Base-by-base conservation (phyloP, 2,329 filamentous ascomycete genomes). In the Fusarium penzigii region DNA sequence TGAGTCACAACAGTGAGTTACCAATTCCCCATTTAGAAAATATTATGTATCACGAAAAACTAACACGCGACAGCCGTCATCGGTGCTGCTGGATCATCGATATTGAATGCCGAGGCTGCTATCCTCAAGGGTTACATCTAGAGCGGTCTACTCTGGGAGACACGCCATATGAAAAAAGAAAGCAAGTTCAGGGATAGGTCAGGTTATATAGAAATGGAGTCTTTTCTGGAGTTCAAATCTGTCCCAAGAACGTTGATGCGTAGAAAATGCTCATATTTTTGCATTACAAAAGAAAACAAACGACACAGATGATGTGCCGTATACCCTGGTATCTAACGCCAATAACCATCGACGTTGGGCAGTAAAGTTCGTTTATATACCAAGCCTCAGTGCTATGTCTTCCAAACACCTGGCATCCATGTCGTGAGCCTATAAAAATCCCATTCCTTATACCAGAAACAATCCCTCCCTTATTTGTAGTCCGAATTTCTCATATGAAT, bases 61-160 rank as follows among this genome's bases (percentile, higher is more conserved):
- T 57, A 43, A 58, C 46, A 34, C 9, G 41, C 7, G 25, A 14
- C 49, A 85, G 86, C 93, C 56, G 89, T 99, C 50, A 93, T 99
- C 70, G 93, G 93, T 60, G 94, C 94, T 32, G 92, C 93, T n/a
- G 94, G 94, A 11, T 95, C 91, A 2, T 96, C 90, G 32, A 96
- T 97, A 73, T 74, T 97, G 64, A 97, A 97, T 67, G 92, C 92
- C 29, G 93, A 97, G 72, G 91, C 92, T 29, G 91, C 92, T 20
- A 86, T 96, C 11, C 82, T 97, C 60, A 95, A 96, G 78, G 93
- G 92, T 6, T 90, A 87, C 67, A 80, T 92, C 58, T 92, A 78
- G 71, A 46, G 10, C 10, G 3, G 3, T 14, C 32, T 4, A 36
- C 5, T 36, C 13, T 36, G 10, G 32, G 32, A 36, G 32, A 36